Evolutionary conservation across 1,284 basidiomycete species (phyloP), one percentile per base, ranked within the genome.

Genomic region (Ustilago crameri): DNA sequence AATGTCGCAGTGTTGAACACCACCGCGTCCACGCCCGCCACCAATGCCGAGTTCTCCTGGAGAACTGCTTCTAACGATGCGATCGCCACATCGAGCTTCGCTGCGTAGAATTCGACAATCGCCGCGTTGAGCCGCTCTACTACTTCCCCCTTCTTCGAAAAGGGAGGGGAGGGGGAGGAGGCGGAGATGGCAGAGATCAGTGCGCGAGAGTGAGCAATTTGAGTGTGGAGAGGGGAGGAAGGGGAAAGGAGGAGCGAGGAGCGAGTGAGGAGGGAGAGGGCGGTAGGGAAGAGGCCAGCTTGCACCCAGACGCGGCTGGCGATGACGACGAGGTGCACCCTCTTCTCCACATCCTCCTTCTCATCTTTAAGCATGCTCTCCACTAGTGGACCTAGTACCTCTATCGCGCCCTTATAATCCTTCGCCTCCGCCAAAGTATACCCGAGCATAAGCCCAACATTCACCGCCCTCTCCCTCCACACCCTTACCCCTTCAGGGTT

Each of bases 1-100:
- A 78, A 62, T 15, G 76, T 78, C 17, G 57, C 59, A 9, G 66
- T 41, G 38, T 77, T 77, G 69, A 77, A 77, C 23, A 77, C 41
- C 9, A 75, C 51, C 32, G 66, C 50, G n/a, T 77, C 75, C 0
- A 55, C 48, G 8, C 30, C 50, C 4, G 54, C 53, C 1, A 60
- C 38, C 14, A 24, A 37, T 0, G 49, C 48, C 1, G 75, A 54
- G 2, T 60, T 22, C 1, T 14, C 17, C 0, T 35, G 12, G 5
- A 77, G 45, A 0, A 64, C 47, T 1, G 0, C 1, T 38, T 77
- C 62, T n/a, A 77, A 59, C 3, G 44, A 22, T 0, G 24, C 18
- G n/a, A 74, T 60, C 9, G 74, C 30, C 5, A n/a, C 12, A 43
- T 68, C 57, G 12, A 75, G 49, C 3, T 55, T 32, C 9, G 56